Base-by-base conservation (phyloP, 2,329 filamentous ascomycete species). In the Penicillium hordei region DNA sequence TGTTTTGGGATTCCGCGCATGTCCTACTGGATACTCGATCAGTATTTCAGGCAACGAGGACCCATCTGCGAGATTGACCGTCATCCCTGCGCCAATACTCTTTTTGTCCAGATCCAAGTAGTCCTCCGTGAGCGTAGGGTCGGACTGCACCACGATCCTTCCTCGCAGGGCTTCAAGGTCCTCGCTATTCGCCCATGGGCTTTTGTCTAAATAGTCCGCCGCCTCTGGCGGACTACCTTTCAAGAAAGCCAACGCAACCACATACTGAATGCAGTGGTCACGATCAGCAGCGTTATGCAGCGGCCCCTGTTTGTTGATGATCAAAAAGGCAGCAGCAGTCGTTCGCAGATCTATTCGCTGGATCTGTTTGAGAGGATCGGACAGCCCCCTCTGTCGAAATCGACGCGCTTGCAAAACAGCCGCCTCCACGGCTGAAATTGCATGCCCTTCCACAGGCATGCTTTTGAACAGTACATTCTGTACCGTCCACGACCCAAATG, bases 241-340 rank as follows among this genome's bases (percentile, higher is more conserved):
- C 21, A 74, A 50, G 7, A 76, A 60, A 2, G 63, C 60, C 19
- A 76, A 43, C 4, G 73, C 69, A 19, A 75, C 60, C 29, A 72
- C 65, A 52, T 69, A 76, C 48, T 73, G 66, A 45, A 77, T 60
- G 48, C 70, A 74, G 44, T 76, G 73, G 59, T 75, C 74, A 10
- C 74, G 65, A 55, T 76, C 73, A 7, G 74, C 71, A 15, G 65
- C 52, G 56, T 71, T 72, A 2, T 52, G 36, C 38, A 75, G 48
- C n/a, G 36, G 44, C 0, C 67, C 70, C 1, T 21, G 49, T 36
- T 75, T 76, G 45, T 72, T 70, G 36, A 76, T 72, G 23, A 76
- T 75, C 19, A 66, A 34, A 39, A 62, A 61, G 0, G 71, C 71
- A 12, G 72, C 68, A 13, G 59, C 61, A 9, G 66, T 65, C 0